Conservation (phyloP, 192 early-diverging fungal species). For the Fimicolochytrium jonesii region DNA sequence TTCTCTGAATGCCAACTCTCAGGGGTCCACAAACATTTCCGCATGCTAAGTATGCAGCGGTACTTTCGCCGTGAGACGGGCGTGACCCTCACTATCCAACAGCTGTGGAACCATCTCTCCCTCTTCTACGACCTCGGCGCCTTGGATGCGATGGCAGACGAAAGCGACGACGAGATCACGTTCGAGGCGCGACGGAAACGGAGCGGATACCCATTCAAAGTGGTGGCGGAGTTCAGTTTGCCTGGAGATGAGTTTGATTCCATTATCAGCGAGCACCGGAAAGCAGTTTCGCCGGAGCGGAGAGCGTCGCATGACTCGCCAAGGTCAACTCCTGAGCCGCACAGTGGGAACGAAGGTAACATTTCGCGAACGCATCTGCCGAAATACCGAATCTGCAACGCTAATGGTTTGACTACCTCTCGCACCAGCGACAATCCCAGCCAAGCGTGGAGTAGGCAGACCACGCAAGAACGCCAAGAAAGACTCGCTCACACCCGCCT, state of each 20-base stretch:
- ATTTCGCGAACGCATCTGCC: neutral
- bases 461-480: conserved; percentile 16
- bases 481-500: neutral
- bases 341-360: neutral
- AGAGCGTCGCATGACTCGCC: neutral
- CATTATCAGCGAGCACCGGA: conserved; percentile 17
- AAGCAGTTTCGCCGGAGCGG: conserved; percentile 7
- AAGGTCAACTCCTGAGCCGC: neutral
- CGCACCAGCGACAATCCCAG: conserved; percentile 9
- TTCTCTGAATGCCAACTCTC: neutral
- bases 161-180: conserved; percentile 22
- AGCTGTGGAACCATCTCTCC: conserved; percentile 20
- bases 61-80: conserved; percentile 7
- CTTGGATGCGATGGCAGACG: conserved; percentile 29
- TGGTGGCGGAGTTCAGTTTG: conserved; percentile 18
- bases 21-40: conserved; percentile 35
- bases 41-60: conserved; percentile 22
- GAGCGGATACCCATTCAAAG: conserved; percentile 25
- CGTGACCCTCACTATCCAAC: neutral
- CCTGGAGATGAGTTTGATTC: conserved; percentile 25
- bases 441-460: conserved; percentile 12
- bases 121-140: conserved; percentile 18
- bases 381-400: neutral
- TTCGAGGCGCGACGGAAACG: conserved; percentile 8
- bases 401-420: neutral